Base-by-base conservation (phyloP, 2,329 filamentous ascomycete species). In the Cadophora sp. region DNA sequence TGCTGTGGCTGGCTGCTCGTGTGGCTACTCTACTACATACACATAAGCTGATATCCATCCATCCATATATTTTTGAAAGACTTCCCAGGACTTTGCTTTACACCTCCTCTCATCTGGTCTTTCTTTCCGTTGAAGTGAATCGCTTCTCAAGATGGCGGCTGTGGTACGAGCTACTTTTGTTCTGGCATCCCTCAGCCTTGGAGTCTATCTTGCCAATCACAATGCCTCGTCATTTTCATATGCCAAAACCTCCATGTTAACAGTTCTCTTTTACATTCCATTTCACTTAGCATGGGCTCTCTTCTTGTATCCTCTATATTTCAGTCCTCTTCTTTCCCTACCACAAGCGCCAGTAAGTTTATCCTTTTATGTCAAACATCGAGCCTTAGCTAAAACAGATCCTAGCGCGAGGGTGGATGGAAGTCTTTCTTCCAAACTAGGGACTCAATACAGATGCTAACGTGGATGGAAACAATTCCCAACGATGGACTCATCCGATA, bases 401-500 rank as follows among this genome's bases (percentile, higher is more conserved):
- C 7, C 1, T 16, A 56, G 20, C n/a, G 59, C 48, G 43, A 41
- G 33, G 51, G 55, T 33, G 56, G 60, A 43, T 59, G 62, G 36
- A 62, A 66, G 43, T 45, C 55, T 20, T 64, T 70, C 20, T 62
- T 72, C 11, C 61, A 43, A 1, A 55, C 60, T 1, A 18, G 59
- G n/a, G 51, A 58, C 27, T 43, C 66, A 16, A 36, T 53, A 30
- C 39, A 68, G 22, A 20, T 67, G 14, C 59, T 72, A 6, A 62
- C 64, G 51, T 68, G 56, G 27, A 65, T 69, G 58, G 66, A 72
- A 24, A 63, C 30, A 1, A 64, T 70, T 30, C 67, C 62, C 5
- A 68, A 72, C 45, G 64, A 70, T 41, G 64, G 67, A 1, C 51
- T 69, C 13, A 66, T 72, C 33, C 68, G 70, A n/a, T 59, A 60